Conservation (phyloP, 768 basidiomycete genomes). For the Boletus rubroflammeus region DNA sequence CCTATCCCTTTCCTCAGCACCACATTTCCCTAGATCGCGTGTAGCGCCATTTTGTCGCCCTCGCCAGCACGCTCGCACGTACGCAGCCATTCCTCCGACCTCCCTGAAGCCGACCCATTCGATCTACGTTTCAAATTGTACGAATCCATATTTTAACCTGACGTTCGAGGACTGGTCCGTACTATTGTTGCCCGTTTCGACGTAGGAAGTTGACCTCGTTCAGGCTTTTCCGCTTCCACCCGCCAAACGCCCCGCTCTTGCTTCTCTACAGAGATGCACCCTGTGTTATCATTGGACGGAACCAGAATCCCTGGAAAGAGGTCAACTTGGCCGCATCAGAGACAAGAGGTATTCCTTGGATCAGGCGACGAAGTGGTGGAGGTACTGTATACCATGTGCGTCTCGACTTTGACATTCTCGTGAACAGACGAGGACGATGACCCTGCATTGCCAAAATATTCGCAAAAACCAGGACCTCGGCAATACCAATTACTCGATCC, state of each 20-base stretch:
- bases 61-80: conserved; percentile 8
- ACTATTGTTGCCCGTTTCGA: conserved; percentile 18
- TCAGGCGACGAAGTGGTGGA: conserved; percentile 86
- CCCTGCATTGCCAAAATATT: background rate
- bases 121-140: conserved; percentile 72
- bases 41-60: background rate
- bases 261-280: conserved; percentile 85
- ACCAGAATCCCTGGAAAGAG: conserved; percentile 99
- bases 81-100: conserved; percentile 13
- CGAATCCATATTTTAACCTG: conserved; percentile 86
- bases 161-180: conserved; percentile 86
- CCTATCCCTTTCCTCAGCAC: conserved; percentile 1
- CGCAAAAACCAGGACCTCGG: conserved; percentile 76
- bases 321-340: conserved; percentile 68
- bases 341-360: conserved; percentile 59
- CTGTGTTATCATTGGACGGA: conserved; percentile 90
- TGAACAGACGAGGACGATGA: background rate
- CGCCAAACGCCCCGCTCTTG: conserved; percentile 64
- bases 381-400: conserved; percentile 95
- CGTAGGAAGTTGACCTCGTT: conserved; percentile 21
- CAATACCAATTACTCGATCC: conserved; percentile 96
- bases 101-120: conserved; percentile 40
- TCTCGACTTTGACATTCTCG: conserved; percentile 1
- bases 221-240: conserved; percentile 80
- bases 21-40: background rate